These are phyloP conservation scores for Luffa acutangula DNA, from an alignment of 306 rosid genomes.

Conservation along the genomic window DNA sequence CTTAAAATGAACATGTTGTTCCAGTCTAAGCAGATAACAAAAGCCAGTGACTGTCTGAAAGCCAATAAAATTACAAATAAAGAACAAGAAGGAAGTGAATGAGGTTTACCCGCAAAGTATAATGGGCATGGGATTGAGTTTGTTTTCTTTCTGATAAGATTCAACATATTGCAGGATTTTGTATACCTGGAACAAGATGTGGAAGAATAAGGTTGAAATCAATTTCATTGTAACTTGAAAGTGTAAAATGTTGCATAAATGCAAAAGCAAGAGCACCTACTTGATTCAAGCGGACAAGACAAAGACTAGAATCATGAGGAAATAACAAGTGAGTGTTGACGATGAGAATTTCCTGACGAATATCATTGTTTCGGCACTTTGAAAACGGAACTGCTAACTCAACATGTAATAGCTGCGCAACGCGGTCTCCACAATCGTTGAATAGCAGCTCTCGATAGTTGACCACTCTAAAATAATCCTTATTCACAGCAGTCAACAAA, in stretches of 20 bases:
- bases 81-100: background rate
- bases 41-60: background rate
- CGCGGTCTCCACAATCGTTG: conserved; percentile 80
- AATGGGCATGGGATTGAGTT: conserved; percentile 82
- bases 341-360: conserved; percentile 58
- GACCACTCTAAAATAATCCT: conserved; percentile 40
- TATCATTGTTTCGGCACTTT: conserved; percentile 27
- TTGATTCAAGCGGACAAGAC: conserved; percentile 10
- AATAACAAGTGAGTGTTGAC: conserved; percentile 90
- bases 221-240: background rate
- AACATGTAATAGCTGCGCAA: conserved; percentile 90
- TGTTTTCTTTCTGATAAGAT: conserved; percentile 70
- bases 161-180: conserved; percentile 77
- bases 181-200: conserved; percentile 44
- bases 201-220: background rate
- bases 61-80: background rate
- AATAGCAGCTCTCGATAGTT: conserved; percentile 57
- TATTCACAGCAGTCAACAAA: conserved; percentile 68
- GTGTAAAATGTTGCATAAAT: background rate
- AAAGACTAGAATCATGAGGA: conserved; percentile 86
- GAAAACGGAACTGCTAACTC: conserved; percentile 32
- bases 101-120: conserved; percentile 76
- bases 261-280: background rate
- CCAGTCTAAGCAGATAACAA: background rate
- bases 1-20: background rate